Evolutionary conservation across 2,329 filamentous ascomycete genomes (phyloP).

Genomic region (Exophiala lecanii-corni): DNA sequence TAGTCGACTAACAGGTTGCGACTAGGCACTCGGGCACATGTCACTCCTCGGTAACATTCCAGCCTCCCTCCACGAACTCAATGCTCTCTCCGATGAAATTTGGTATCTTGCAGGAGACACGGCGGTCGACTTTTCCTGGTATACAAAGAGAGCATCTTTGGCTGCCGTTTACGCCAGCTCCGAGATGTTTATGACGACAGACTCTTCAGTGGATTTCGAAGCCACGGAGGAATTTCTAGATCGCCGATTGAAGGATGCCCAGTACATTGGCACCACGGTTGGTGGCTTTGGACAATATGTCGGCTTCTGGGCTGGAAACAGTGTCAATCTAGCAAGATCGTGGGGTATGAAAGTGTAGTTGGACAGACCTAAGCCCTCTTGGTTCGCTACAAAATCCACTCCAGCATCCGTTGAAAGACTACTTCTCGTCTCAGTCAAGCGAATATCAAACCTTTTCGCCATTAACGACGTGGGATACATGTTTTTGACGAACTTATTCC

Average conservation of each 20-base stretch:
- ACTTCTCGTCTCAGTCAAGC: too few species aligned
- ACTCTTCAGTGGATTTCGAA: slow-evolving; percentile 64
- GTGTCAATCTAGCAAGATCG: slow-evolving; percentile 78
- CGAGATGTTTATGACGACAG: slow-evolving; percentile 93
- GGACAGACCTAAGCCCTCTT: too few species aligned
- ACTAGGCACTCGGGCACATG: slow-evolving; percentile 81
- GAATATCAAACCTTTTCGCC: too few species aligned
- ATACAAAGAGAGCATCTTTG: slow-evolving; percentile 63
- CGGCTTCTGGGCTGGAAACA: slow-evolving; percentile 72
- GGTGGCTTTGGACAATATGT: slow-evolving; percentile 68
- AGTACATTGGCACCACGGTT: slow-evolving; percentile 57
- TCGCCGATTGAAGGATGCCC: slow-evolving; percentile 66
- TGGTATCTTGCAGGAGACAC: slow-evolving; percentile 79
- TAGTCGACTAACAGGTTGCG: slow-evolving; percentile 12
- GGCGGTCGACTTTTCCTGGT: slow-evolving; percentile 83
- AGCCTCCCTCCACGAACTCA: slow-evolving; percentile 71
- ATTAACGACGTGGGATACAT: too few species aligned
- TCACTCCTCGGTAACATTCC: slow-evolving; percentile 75
- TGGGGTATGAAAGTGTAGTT: slow-evolving; percentile 80
- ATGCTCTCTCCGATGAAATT: slow-evolving; percentile 83
- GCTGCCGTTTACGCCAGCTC: slow-evolving; percentile 67
- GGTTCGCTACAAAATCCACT: too few species aligned
- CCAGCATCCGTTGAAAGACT: too few species aligned
- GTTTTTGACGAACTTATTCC: too few species aligned
- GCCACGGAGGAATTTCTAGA: slow-evolving; percentile 79